phyloP scores from a whole-genome alignment of 257 asterid genomes.

The Forsythia suspensa region DNA sequence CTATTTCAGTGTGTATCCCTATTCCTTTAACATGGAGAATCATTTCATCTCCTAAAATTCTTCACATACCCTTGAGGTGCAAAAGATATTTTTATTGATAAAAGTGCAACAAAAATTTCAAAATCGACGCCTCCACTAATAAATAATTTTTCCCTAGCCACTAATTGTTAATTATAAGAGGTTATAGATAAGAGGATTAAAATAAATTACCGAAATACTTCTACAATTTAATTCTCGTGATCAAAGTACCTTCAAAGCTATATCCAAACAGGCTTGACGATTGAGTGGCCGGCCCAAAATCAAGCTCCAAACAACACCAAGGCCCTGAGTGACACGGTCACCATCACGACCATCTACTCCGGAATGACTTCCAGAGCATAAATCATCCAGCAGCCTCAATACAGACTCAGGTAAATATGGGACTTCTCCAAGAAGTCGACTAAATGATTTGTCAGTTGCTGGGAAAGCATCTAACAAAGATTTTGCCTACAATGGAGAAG shows the following conservation, averaged over 20 bases:
- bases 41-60: neutral
- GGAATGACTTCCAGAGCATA: constrained; percentile 60
- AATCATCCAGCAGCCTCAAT: constrained; percentile 67
- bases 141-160: neutral
- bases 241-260: constrained; percentile 76
- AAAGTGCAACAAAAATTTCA: neutral
- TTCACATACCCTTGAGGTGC: neutral
- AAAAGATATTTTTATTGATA: neutral
- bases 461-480: constrained; percentile 74
- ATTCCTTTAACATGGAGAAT: neutral
- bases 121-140: neutral
- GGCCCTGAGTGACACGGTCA: constrained; percentile 98
- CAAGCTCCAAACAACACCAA: constrained; percentile 93
- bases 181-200: neutral
- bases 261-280: constrained; percentile 91
- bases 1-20: neutral
- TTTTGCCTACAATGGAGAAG: constrained; percentile 61
- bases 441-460: constrained; percentile 89
- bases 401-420: constrained; percentile 84
- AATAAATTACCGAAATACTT: constrained; percentile 14
- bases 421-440: constrained; percentile 94
- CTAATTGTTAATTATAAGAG: neutral
- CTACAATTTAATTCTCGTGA: constrained; percentile 14
- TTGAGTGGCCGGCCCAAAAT: constrained; percentile 75
- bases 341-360: constrained; percentile 67